Conservation (phyloP, 2,329 filamentous ascomycete genomes). For the Ophiosphaerella korrae region DNA sequence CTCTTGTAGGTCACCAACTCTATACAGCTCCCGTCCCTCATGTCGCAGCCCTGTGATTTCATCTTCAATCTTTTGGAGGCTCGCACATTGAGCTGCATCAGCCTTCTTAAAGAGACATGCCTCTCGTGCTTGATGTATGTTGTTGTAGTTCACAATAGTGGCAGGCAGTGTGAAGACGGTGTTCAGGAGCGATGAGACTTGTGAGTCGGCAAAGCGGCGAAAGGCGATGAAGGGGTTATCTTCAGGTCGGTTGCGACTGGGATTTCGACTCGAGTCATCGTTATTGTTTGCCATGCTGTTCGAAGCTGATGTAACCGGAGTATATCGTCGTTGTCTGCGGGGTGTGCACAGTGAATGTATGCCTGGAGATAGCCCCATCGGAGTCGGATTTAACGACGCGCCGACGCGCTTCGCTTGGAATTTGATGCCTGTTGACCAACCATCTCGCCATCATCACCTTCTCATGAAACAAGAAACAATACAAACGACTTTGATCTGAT, state of each 20-base stretch:
- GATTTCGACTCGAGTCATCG: constrained; percentile 16
- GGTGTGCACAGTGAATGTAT: constrained; percentile 9
- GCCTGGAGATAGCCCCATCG: constrained; percentile 9
- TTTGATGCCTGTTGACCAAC: constrained; percentile 4
- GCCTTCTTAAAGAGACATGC: constrained; percentile 42
- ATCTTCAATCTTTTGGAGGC: constrained; percentile 29
- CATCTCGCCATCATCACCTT: constrained; percentile 1
- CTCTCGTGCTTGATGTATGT: constrained; percentile 35
- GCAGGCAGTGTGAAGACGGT: constrained; percentile 53
- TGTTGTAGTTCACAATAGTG: constrained; percentile 38
- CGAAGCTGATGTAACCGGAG: constrained; percentile 6
- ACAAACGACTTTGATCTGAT: not conserved
- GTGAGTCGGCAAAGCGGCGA: constrained; percentile 65
- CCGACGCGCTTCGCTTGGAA: not conserved
- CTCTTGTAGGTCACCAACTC: constrained; percentile 31
- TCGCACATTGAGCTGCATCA: constrained; percentile 31
- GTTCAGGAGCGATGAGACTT: constrained; percentile 60
- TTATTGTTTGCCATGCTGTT: constrained; percentile 32
- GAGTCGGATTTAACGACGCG: constrained; percentile 1
- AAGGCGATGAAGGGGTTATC: constrained; percentile 64
- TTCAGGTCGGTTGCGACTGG: constrained; percentile 24
- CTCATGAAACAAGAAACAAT: constrained; percentile 4
- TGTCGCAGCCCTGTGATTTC: constrained; percentile 25
- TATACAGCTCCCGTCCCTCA: constrained; percentile 33
- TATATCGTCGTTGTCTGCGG: constrained; percentile 12